Conservation (phyloP, 2,329 filamentous ascomycete genomes). For the Helminthosporium solani region DNA sequence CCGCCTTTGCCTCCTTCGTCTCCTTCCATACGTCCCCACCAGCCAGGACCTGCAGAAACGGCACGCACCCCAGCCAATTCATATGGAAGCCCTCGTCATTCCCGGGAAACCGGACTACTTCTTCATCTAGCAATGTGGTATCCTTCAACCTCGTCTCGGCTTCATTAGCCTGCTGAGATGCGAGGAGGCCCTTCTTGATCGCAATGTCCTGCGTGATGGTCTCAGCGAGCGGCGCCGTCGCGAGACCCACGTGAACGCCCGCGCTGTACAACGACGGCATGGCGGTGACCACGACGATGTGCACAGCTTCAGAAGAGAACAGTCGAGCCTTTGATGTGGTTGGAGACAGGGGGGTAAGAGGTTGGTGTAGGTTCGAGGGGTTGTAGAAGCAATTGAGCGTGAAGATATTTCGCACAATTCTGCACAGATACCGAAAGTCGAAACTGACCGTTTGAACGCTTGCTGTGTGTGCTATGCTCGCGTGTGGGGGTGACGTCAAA, state of each 20-base stretch:
- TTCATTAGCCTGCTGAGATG: slow-evolving; percentile 19
- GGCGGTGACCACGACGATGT: not conserved
- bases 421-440: not conserved
- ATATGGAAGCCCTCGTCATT: slow-evolving; percentile 23
- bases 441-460: too few relatives aligned
- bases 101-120: slow-evolving; percentile 26
- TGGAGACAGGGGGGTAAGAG: too few relatives aligned
- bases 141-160: slow-evolving; percentile 21
- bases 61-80: slow-evolving; percentile 32
- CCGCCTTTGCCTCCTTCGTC: not conserved
- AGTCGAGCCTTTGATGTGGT: not conserved
- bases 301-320: not conserved
- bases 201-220: slow-evolving; percentile 27
- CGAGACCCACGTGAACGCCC: slow-evolving; percentile 27
- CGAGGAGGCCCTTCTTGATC: slow-evolving; percentile 21
- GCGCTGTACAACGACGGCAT: slow-evolving; percentile 39
- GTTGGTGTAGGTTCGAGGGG: not conserved
- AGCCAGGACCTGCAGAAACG: slow-evolving; percentile 36
- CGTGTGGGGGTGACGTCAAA: not conserved
- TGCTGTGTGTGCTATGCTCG: not conserved
- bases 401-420: not conserved
- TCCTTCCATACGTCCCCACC: slow-evolving; percentile 11
- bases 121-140: slow-evolving; percentile 26
- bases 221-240: slow-evolving; percentile 24
- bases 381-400: not conserved